Evolutionary conservation across 78 protist genomes (phyloP).

Genomic region (Dictyostelium intermedium): DNA sequence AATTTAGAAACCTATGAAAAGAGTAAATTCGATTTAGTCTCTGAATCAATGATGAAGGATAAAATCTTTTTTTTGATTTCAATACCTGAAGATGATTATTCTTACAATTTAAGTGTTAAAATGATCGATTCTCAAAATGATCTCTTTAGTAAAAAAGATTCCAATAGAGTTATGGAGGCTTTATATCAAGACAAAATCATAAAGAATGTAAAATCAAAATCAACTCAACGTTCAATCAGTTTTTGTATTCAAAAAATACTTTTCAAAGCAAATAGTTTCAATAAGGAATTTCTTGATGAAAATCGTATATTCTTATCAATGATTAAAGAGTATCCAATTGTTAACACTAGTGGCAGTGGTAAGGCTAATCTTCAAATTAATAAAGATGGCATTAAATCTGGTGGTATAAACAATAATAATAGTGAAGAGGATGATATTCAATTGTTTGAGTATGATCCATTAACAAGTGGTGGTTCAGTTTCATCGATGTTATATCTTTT

Average conservation of each 20-base stretch:
- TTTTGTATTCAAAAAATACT: neutral
- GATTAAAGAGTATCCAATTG: neutral
- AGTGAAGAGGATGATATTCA: neutral
- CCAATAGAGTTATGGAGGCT: neutral
- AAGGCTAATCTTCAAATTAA: neutral
- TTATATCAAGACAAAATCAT: neutral
- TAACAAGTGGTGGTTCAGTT: slow-evolving; percentile 38
- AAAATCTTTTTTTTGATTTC: neutral
- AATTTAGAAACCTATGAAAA: neutral
- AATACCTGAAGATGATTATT: neutral
- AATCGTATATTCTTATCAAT: neutral
- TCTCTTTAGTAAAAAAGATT: neutral
- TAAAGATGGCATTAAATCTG: neutral
- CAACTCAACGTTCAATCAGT: neutral
- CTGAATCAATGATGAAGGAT: neutral
- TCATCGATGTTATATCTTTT: neutral
- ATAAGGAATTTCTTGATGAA: neutral
- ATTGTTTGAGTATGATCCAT: slow-evolving; percentile 21
- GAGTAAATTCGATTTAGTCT: neutral
- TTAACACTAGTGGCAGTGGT: too few relatives aligned
- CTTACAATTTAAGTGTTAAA: neutral
- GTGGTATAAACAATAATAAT: neutral
- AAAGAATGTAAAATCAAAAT: neutral
- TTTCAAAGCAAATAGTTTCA: neutral
- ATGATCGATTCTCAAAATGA: neutral